Conservation (phyloP, 371 early-diverging fungal species). For the Zychaea mexicana region DNA sequence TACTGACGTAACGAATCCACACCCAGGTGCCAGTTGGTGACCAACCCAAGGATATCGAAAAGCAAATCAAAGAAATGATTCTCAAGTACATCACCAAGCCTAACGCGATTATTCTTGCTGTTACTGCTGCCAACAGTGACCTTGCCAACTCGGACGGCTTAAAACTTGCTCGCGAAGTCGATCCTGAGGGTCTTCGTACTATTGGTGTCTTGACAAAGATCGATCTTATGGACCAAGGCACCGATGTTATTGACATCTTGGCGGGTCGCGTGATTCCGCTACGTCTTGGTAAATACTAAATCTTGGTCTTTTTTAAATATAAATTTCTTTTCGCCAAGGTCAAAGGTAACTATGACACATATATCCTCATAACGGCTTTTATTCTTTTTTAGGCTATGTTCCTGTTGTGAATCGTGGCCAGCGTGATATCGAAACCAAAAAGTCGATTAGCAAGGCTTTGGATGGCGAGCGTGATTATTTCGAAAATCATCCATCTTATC, state of each 20-base stretch:
- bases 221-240: constrained; percentile 99
- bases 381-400: constrained; percentile 72
- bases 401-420: constrained; percentile 98
- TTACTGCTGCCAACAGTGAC: constrained; percentile 98
- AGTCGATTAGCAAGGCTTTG: constrained; percentile 85
- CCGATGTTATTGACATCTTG: constrained; percentile 98
- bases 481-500: constrained; percentile 92
- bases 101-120: constrained; percentile 97
- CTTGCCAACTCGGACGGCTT: constrained; percentile 99
- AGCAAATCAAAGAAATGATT: constrained; percentile 96
- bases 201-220: constrained; percentile 99
- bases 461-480: constrained; percentile 92
- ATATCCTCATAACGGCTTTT: too few species aligned
- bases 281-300: constrained; percentile 81
- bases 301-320: too few species aligned
- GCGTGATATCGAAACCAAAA: constrained; percentile 92
- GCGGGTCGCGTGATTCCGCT: constrained; percentile 97
- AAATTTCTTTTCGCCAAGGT: neutral
- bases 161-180: constrained; percentile 95
- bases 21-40: constrained; percentile 91
- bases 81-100: constrained; percentile 93
- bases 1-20: too few species aligned
- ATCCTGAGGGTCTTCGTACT: constrained; percentile 97
- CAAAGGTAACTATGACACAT: too few species aligned
- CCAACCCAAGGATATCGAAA: constrained; percentile 99